phyloP scores from a whole-genome alignment of 1,284 basidiomycete genomes.

The Inonotus hispidus region DNA sequence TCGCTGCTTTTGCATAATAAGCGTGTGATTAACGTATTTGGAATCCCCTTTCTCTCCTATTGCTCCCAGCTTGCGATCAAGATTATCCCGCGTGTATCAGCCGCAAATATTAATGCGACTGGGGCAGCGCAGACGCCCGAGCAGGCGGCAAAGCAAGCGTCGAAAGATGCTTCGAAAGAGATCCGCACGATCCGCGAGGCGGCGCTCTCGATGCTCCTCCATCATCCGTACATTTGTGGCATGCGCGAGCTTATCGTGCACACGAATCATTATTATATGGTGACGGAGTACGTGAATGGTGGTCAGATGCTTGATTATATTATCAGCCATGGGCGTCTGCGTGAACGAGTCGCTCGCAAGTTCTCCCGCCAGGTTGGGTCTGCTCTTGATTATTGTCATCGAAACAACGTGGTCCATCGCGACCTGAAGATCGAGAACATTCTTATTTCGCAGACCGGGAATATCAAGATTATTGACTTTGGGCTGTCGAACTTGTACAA shows the following conservation, averaged over 20 bases:
- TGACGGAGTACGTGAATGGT: conserved; percentile 97
- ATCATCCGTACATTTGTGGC: conserved; percentile 98
- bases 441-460: conserved; percentile 95
- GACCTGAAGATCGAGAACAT: conserved; percentile 99
- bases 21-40: neutral
- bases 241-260: conserved; percentile 98
- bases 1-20: neutral
- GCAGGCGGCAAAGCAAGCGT: conserved; percentile 72
- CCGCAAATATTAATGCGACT: conserved; percentile 39
- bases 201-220: conserved; percentile 87
- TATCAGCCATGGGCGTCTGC: conserved; percentile 94
- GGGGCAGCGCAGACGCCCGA: conserved; percentile 45
- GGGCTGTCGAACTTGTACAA: conserved; percentile 97
- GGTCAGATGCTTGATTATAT: conserved; percentile 99
- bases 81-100: conserved; percentile 79
- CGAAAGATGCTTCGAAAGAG: conserved; percentile 94
- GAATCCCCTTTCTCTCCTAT: neutral
- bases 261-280: conserved; percentile 98
- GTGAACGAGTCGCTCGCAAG: conserved; percentile 93
- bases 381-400: conserved; percentile 95
- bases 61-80: conserved; percentile 85
- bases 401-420: conserved; percentile 96
- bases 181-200: conserved; percentile 95
- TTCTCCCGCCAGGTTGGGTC: conserved; percentile 96
- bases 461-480: conserved; percentile 99